phyloP scores from a whole-genome alignment of 140 eudicot genomes.

The Senecio squalidus region DNA sequence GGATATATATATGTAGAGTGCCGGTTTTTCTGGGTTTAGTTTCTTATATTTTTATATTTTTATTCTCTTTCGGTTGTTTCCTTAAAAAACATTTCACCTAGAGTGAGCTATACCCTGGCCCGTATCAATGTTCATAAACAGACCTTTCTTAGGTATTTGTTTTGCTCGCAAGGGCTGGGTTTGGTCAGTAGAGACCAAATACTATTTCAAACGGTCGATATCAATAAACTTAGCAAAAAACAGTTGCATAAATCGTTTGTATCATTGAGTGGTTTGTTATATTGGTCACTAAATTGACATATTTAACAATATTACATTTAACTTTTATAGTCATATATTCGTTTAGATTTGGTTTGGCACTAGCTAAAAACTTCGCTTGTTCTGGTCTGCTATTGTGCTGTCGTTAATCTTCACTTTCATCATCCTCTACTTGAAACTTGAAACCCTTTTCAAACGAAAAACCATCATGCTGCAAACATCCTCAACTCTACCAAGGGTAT shows the following conservation, averaged over 20 bases:
- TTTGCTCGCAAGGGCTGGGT: neutral
- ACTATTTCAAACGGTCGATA: no score
- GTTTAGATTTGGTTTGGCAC: no score
- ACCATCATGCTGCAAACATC: slow-evolving; percentile 1
- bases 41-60: slow-evolving; percentile 16
- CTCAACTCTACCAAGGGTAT: slow-evolving; percentile 10
- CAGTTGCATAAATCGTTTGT: no score
- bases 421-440: slow-evolving; percentile 1
- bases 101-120: neutral
- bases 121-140: neutral
- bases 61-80: neutral
- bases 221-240: no score
- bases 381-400: neutral
- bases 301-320: no score
- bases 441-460: neutral
- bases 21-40: slow-evolving; percentile 31
- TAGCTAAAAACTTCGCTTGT: neutral
- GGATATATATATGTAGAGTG: slow-evolving; percentile 29
- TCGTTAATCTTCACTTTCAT: neutral
- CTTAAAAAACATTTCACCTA: neutral
- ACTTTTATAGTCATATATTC: no score
- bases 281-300: no score
- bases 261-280: no score
- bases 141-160: neutral
- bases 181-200: neutral